These are phyloP conservation scores for Piper betle DNA, from an alignment of 164 flowering plant species.

Conservation along the genomic window DNA sequence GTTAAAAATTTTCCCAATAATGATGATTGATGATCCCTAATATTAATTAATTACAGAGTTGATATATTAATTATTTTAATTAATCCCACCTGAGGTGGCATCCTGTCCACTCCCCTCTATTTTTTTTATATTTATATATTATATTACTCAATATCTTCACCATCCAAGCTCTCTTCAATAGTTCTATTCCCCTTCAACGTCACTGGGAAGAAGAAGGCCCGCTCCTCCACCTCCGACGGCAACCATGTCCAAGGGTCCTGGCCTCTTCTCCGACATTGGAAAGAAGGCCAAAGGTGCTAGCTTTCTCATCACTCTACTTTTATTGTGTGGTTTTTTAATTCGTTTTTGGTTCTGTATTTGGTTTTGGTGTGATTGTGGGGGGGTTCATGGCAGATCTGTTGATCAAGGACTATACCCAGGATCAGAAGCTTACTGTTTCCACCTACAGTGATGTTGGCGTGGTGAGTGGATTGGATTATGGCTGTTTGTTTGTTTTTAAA, in stretches of 20 bases:
- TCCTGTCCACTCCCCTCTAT: too few species aligned
- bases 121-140: too few species aligned
- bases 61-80: too few species aligned
- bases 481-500: too few species aligned
- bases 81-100: too few species aligned
- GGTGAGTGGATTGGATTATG: constrained; percentile 4
- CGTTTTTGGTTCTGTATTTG: too few species aligned
- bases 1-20: too few species aligned
- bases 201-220: background rate
- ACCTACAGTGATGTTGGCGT: constrained; percentile 16
- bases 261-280: constrained; percentile 3
- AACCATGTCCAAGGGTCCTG: constrained; percentile 25
- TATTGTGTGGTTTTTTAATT: background rate
- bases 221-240: constrained; percentile 3
- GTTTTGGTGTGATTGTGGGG: background rate
- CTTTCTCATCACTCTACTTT: background rate
- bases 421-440: constrained; percentile 22
- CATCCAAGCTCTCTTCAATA: too few species aligned
- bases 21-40: too few species aligned
- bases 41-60: too few species aligned
- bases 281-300: constrained; percentile 16
- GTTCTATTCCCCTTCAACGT: background rate
- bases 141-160: too few species aligned
- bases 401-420: constrained; percentile 21
- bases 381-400: constrained; percentile 17